Evolutionary conservation across 179 eudicot species (phyloP).

Genomic region (Corrigiola litoralis): DNA sequence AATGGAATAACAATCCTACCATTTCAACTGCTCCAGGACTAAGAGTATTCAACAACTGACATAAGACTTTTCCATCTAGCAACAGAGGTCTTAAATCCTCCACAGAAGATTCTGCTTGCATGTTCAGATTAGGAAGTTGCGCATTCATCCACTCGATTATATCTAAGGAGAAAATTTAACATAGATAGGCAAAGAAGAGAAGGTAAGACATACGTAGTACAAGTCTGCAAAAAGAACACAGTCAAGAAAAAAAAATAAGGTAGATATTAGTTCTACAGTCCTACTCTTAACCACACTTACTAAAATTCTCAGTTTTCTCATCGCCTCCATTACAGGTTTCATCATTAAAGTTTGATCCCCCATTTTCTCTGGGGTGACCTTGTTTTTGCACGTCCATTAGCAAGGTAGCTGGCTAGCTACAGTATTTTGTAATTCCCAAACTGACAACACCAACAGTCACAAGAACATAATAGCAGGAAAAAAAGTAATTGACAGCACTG

Average conservation of each 20-base stretch:
- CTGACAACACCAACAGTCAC: not conserved
- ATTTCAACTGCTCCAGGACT: slow-evolving; percentile 39
- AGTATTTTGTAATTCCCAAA: slow-evolving; percentile 4
- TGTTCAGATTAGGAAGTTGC: slow-evolving; percentile 31
- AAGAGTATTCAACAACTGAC: slow-evolving; percentile 33
- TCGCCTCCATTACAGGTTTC: slow-evolving; percentile 38
- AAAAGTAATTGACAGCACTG: not conserved
- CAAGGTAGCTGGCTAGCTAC: slow-evolving; percentile 13
- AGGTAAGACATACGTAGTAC: slow-evolving; percentile 1
- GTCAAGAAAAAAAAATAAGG: not conserved
- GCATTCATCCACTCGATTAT: slow-evolving; percentile 36
- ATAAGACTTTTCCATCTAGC: slow-evolving; percentile 38
- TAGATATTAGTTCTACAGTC: slow-evolving; percentile 13
- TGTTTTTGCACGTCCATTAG: slow-evolving; percentile 53
- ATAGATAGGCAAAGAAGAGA: slow-evolving; percentile 8
- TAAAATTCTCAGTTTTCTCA: slow-evolving; percentile 33
- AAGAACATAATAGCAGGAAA: not conserved
- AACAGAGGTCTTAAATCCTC: slow-evolving; percentile 30
- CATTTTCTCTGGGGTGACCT: slow-evolving; percentile 32
- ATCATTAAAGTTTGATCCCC: slow-evolving; percentile 23
- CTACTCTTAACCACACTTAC: slow-evolving; percentile 20
- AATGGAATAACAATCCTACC: slow-evolving; percentile 17
- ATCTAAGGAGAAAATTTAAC: slow-evolving; percentile 16
- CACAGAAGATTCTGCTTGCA: slow-evolving; percentile 35
- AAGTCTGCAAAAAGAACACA: not conserved